These are phyloP conservation scores for Colletotrichum acutatum DNA, from an alignment of 2,329 filamentous ascomycete species.

Conservation along the genomic window DNA sequence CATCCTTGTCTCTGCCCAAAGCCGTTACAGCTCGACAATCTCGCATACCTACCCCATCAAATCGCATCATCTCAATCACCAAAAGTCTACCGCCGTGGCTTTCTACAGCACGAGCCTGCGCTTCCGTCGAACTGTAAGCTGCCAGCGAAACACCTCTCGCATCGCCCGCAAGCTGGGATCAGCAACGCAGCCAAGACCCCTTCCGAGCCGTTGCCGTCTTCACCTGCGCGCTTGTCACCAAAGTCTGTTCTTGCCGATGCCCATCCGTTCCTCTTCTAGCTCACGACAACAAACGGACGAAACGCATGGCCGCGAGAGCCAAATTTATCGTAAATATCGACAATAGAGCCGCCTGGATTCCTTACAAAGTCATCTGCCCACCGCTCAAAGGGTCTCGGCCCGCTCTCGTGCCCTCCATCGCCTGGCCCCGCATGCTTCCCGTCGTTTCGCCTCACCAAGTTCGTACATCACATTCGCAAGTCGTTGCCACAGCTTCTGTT, in stretches of 20 bases:
- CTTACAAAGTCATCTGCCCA: neutral
- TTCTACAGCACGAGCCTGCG: neutral
- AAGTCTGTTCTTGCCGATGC: slow-evolving; percentile 23
- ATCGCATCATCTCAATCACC: neutral
- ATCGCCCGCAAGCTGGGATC: slow-evolving; percentile 1
- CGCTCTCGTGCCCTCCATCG: neutral
- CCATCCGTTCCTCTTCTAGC: neutral
- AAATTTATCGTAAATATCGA: neutral
- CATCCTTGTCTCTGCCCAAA: neutral
- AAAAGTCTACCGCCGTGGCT: neutral
- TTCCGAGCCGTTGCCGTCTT: neutral
- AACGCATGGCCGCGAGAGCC: neutral
- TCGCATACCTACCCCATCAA: neutral
- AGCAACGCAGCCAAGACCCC: neutral
- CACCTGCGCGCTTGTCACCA: slow-evolving; percentile 13
- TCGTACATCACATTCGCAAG: neutral
- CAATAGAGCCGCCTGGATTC: neutral
- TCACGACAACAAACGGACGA: neutral
- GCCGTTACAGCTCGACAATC: neutral
- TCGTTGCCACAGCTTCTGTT: neutral
- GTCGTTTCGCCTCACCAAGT: neutral
- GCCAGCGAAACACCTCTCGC: neutral
- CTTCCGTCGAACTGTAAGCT: neutral
- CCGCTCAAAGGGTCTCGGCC: neutral
- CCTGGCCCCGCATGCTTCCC: neutral